Conservation (phyloP, 192 early-diverging fungal genomes). For the Ramicandelaber brevisporus region DNA sequence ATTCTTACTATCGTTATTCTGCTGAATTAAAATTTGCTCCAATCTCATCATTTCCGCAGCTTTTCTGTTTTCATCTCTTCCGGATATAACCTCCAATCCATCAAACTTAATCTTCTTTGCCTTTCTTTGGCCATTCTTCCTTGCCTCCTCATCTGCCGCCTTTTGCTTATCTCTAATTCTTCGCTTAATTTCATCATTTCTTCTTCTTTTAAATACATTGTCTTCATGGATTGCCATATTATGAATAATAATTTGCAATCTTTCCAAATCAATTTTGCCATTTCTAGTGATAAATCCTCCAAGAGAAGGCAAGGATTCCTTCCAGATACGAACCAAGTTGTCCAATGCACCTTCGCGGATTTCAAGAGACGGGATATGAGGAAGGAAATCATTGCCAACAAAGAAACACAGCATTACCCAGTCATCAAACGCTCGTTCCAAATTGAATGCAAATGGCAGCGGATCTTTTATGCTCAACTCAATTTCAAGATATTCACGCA, state of each 20-base stretch:
- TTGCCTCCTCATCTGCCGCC: constrained; percentile 3
- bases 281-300: constrained; percentile 69
- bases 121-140: constrained; percentile 1
- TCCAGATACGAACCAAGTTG: constrained; percentile 71
- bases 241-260: constrained; percentile 53
- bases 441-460: constrained; percentile 51
- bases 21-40: too few species aligned
- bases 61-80: too few species aligned
- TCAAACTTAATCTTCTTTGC: too few species aligned
- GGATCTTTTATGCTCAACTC: constrained; percentile 40
- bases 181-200: constrained; percentile 19
- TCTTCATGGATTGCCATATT: constrained; percentile 67
- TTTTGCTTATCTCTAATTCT: too few species aligned
- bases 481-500: constrained; percentile 77
- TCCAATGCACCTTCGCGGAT: constrained; percentile 90
- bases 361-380: constrained; percentile 77
- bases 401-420: constrained; percentile 95
- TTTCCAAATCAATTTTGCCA: constrained; percentile 49
- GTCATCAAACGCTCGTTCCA: constrained; percentile 88
- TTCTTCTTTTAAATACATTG: constrained; percentile 41
- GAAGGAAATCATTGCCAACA: constrained; percentile 96
- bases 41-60: too few species aligned
- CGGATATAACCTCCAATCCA: too few species aligned
- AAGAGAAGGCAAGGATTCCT: constrained; percentile 37
- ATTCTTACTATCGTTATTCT: too few species aligned